Base-by-base conservation (phyloP, 2,329 filamentous ascomycete species). In the Hypoxylon sp. region DNA sequence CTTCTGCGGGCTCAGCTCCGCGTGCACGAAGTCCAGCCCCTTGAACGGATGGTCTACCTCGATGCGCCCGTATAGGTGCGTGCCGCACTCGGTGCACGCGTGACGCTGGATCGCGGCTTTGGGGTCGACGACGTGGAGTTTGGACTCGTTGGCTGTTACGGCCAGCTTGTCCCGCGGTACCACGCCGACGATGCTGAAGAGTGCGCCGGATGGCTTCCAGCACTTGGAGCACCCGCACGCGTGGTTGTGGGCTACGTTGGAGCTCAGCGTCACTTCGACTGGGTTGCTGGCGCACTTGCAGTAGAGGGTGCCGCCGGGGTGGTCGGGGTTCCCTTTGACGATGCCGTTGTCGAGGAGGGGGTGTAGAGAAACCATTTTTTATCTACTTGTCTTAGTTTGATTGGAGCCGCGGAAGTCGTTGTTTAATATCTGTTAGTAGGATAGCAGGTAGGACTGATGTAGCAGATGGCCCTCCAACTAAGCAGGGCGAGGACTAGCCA, bases 141-240 rank as follows among this genome's bases (percentile, higher is more conserved):
- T 92, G 66, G 84, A 71, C 14, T 54, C 82, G 79, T 90, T 87
- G 73, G 87, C 85, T 0, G 87, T 87, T 17, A 92, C 86, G 19
- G 75, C 74, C 52, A 92, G 68, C 56, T 87, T 82, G 56, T 86
- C 84, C 6, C 79, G 77, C 5, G 90, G 85, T 2, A 91, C 79
- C 58, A 92, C 90, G 64, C 81, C 89, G 52, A 92, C 84, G 72
- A 92, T 75, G 67, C 87, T 87, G 83, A 92, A 92, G 67, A 92
- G 84, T 0, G 88, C 83, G 31, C 87, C 87, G 1, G 79, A 64
- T 4, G 90, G 90, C 79, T 91, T 92, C 89, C 89, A 92, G 85
- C 90, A 92, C 78, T 91, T 90, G 60, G 88, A 91, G 81, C 90
- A 92, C 69, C 90, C 90, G 79, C 90, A 92, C 61, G 88, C 89